These are phyloP conservation scores for Cystofilobasidium bisporidii DNA, from an alignment of 768 basidiomycete genomes.

Conservation along the genomic window DNA sequence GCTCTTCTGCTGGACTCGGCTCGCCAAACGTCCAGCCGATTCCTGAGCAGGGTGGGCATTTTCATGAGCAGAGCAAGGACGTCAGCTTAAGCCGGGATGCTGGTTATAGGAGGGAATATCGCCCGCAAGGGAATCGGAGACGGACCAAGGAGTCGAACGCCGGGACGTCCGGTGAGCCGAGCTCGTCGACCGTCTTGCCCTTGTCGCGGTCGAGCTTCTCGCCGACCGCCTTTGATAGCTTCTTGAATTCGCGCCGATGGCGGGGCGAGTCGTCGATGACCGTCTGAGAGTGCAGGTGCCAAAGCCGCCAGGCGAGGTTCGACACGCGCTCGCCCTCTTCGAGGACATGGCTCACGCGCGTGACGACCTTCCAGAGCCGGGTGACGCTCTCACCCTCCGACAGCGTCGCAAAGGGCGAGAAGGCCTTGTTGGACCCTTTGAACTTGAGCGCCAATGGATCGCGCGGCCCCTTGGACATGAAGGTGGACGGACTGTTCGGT, in stretches of 20 bases:
- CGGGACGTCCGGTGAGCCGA: not conserved
- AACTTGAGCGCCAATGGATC: slow-evolving; percentile 38
- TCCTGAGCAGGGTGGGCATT: not conserved
- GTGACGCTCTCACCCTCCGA: slow-evolving; percentile 73
- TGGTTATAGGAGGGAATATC: no score
- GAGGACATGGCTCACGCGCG: slow-evolving; percentile 65
- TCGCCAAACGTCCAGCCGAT: not conserved
- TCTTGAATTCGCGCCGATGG: slow-evolving; percentile 81
- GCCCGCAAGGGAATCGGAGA: no score
- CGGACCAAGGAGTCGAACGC: not conserved
- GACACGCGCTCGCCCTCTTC: slow-evolving; percentile 75
- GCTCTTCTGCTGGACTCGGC: not conserved
- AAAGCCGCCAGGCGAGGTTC: slow-evolving; percentile 84
- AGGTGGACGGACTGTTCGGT: not conserved
- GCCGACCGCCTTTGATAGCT: slow-evolving; percentile 76
- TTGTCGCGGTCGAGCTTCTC: slow-evolving; percentile 90
- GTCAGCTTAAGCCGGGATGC: no score
- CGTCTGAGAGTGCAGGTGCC: slow-evolving; percentile 84
- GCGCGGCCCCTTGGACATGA: not conserved
- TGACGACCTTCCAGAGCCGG: slow-evolving; percentile 76
- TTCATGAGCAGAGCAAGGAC: no score
- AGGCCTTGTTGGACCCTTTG: slow-evolving; percentile 69
- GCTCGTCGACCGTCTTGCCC: slow-evolving; percentile 47
- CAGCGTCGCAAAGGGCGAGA: slow-evolving; percentile 84
- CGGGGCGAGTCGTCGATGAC: slow-evolving; percentile 83